Evolutionary conservation across 129 eudicot genomes (phyloP), one percentile per base, ranked within the genome.

Genomic region (Deinandra increscens): DNA sequence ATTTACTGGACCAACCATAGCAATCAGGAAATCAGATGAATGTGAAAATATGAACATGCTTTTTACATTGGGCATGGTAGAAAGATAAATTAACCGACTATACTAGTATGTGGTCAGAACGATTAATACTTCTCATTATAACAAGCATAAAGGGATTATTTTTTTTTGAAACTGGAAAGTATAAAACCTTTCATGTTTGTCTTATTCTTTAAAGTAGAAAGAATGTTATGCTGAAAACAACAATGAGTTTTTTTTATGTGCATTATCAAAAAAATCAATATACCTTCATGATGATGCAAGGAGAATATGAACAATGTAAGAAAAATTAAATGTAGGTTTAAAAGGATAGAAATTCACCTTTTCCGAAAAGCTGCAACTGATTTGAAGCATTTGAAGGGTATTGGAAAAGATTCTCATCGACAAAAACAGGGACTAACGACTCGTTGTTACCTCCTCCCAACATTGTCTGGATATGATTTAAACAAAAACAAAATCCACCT

Each of bases 301-400:
- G 14, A 55, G 54, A 23, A 38, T 8, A 39, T 6, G 15, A 55
- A 18, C 60, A 73, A 23, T 6, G 14, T 20, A 39, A 50, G 8
- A 11, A 67, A 54, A 12, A 1, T 0, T 23, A 22, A 4, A 26
- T 2, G 10, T 18, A 18, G 20, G 37, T 66, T 31, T 18, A 31
- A 14, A 67, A 60, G 33, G 15, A 15, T 23, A 46, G 44, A 68
- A 64, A 83, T 80, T 82, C 67, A 88, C 98, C 76, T 73, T 83
- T 92, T 71, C 84, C 84, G 78, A 87, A 89, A 50, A 89, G 72
- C 80, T 89, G 95, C 64, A 83, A 85, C 79, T 86, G 95, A 79
- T 86, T 86, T 54, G 98, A 81, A 26, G 76, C 58, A 29, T 77
- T 69, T 26, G 75, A 77, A 66, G 86, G 85, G 44, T 84, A 85